Evolutionary conservation across 306 rosid genomes (phyloP).

Genomic region (Sechiopsis laciniata): DNA sequence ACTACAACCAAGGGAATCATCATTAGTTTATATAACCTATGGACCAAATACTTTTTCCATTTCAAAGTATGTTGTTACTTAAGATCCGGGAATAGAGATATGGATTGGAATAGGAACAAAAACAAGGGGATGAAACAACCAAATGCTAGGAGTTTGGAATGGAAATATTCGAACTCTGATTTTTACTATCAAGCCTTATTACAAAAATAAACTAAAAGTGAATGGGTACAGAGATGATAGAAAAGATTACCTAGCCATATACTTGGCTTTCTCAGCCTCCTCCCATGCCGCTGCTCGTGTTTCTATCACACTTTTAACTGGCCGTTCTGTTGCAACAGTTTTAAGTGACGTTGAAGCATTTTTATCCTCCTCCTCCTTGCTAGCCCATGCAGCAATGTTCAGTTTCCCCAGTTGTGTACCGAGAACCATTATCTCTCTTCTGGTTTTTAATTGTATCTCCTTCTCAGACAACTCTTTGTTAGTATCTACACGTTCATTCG

Average conservation of each 20-base stretch:
- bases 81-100: not conserved
- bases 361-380: constrained; percentile 84
- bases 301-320: constrained; percentile 46
- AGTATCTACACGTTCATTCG: constrained; percentile 32
- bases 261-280: constrained; percentile 89
- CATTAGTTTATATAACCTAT: not conserved
- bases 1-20: not conserved
- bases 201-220: too few species aligned
- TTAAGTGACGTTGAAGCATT: constrained; percentile 75
- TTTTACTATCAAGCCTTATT: too few species aligned
- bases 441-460: constrained; percentile 88
- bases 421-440: constrained; percentile 84
- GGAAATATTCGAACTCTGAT: too few species aligned
- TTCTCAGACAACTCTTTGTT: constrained; percentile 62
- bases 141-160: not conserved
- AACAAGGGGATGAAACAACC: not conserved
- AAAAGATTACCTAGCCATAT: constrained; percentile 64
- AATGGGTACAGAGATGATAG: not conserved
- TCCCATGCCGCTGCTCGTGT: constrained; percentile 94
- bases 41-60: constrained; percentile 9
- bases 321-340: constrained; percentile 38
- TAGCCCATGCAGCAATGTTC: constrained; percentile 99
- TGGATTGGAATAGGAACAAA: not conserved
- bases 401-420: constrained; percentile 88
- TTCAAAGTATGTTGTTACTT: not conserved